Evolutionary conservation across 2,329 filamentous ascomycete genomes (phyloP).

Genomic region (Aspergillus eucalypticola): DNA sequence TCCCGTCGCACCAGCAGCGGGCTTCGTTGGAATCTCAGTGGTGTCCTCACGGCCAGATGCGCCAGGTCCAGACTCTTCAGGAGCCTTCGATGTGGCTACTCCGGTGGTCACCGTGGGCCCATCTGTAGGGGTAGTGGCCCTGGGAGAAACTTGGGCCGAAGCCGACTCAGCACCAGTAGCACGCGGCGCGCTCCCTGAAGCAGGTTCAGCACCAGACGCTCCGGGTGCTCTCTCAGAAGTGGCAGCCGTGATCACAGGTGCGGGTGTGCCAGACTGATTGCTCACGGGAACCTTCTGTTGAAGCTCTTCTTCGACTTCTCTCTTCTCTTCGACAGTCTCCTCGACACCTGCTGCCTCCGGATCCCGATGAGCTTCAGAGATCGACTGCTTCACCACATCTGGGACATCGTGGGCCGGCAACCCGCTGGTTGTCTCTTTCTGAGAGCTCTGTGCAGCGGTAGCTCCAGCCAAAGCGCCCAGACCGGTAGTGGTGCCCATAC

Average conservation of each 20-base stretch:
- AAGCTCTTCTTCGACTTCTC: slow-evolving; percentile 71
- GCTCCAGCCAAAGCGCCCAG: slow-evolving; percentile 29
- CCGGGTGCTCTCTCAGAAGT: neutral
- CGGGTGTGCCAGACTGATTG: slow-evolving; percentile 39
- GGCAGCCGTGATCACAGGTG: slow-evolving; percentile 21
- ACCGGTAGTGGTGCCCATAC: too few relatives aligned
- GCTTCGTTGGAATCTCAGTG: neutral
- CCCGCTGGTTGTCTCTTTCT: slow-evolving; percentile 23
- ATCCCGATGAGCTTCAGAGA: slow-evolving; percentile 54
- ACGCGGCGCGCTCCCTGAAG: slow-evolving; percentile 39
- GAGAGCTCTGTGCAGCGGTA: slow-evolving; percentile 45
- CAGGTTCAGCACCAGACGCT: slow-evolving; percentile 30
- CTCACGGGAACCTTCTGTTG: slow-evolving; percentile 51
- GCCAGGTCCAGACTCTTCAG: slow-evolving; percentile 20
- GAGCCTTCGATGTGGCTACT: slow-evolving; percentile 21
- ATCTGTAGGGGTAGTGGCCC: slow-evolving; percentile 13
- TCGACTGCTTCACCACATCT: slow-evolving; percentile 47
- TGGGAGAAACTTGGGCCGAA: slow-evolving; percentile 23
- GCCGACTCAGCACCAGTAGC: slow-evolving; percentile 19
- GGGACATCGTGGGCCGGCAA: slow-evolving; percentile 39
- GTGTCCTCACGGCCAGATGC: neutral
- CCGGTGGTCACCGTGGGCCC: slow-evolving; percentile 20
- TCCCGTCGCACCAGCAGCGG: slow-evolving; percentile 10
- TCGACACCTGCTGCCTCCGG: slow-evolving; percentile 72
- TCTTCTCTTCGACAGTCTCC: slow-evolving; percentile 72